Conservation (phyloP, 805 yeast genomes). For the Nakazawaea ambrosiae region DNA sequence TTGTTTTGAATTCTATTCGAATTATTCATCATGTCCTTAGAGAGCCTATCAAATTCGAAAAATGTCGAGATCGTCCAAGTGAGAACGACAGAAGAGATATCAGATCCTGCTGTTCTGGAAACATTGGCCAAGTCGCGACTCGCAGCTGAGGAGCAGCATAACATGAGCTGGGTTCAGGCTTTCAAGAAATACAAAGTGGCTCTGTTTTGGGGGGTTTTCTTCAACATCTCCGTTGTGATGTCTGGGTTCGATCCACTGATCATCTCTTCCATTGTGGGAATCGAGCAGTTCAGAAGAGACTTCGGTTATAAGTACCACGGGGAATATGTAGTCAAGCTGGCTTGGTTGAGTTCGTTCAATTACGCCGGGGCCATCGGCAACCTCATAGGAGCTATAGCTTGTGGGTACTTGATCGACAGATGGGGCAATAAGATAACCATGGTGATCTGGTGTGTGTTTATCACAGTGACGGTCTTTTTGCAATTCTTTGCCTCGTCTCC, state of each 20-base stretch:
- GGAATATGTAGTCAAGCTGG: slow-evolving; percentile 26
- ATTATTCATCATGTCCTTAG: too few relatives aligned
- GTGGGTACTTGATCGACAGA: slow-evolving; percentile 36
- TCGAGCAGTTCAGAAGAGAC: slow-evolving; percentile 28
- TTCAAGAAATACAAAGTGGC: slow-evolving; percentile 17
- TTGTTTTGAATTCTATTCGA: too few relatives aligned
- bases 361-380: slow-evolving; percentile 28
- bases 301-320: slow-evolving; percentile 21
- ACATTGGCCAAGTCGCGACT: too few relatives aligned
- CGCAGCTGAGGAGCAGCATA: not conserved
- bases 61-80: too few relatives aligned
- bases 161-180: not conserved
- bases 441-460: slow-evolving; percentile 25
- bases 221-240: slow-evolving; percentile 31
- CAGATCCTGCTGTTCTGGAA: too few relatives aligned
- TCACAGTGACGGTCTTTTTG: slow-evolving; percentile 36
- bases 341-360: slow-evolving; percentile 31
- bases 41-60: too few relatives aligned
- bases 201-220: slow-evolving; percentile 30
- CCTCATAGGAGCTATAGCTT: slow-evolving; percentile 37
- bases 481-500: slow-evolving; percentile 37
- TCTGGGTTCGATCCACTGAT: slow-evolving; percentile 33
- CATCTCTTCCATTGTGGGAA: slow-evolving; percentile 28
- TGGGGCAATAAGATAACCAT: slow-evolving; percentile 38
- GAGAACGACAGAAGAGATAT: too few relatives aligned